Evolutionary conservation across 441 rosid genomes (phyloP).

Genomic region (Macaranga tanarius): DNA sequence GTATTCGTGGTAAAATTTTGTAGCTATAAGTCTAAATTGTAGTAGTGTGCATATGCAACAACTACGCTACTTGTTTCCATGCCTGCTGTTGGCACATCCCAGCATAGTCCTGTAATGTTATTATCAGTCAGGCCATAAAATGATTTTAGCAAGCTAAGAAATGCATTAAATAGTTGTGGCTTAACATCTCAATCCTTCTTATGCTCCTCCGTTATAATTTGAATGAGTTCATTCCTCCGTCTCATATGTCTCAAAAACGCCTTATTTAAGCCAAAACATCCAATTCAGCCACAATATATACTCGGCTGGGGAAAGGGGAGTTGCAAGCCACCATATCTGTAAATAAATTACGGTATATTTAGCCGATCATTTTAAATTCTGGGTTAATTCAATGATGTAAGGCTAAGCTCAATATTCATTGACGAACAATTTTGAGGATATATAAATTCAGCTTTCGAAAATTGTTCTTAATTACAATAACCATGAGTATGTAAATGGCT

Average conservation of each 20-base stretch:
- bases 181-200: constrained; percentile 51
- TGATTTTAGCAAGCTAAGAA: constrained; percentile 61
- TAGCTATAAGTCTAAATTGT: too few relatives aligned
- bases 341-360: too few relatives aligned
- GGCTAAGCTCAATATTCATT: too few relatives aligned
- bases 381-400: too few relatives aligned
- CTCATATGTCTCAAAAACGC: constrained; percentile 63
- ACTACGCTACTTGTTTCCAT: constrained; percentile 77
- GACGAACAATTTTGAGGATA: too few relatives aligned
- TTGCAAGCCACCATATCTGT: constrained; percentile 44
- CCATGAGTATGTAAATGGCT: too few relatives aligned
- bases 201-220: constrained; percentile 76
- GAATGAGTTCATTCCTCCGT: constrained; percentile 57
- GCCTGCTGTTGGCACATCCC: constrained; percentile 93
- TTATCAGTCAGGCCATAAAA: constrained; percentile 72
- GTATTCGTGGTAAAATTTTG: too few relatives aligned
- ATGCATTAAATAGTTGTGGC: constrained; percentile 72
- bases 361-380: too few relatives aligned
- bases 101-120: constrained; percentile 71
- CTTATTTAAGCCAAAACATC: constrained; percentile 61
- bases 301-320: constrained; percentile 64
- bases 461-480: too few relatives aligned
- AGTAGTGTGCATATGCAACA: constrained; percentile 77
- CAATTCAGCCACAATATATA: constrained; percentile 82
- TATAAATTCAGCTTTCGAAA: too few relatives aligned